Conservation (phyloP, 1,284 basidiomycete genomes). For the Trichosporon asahii region DNA sequence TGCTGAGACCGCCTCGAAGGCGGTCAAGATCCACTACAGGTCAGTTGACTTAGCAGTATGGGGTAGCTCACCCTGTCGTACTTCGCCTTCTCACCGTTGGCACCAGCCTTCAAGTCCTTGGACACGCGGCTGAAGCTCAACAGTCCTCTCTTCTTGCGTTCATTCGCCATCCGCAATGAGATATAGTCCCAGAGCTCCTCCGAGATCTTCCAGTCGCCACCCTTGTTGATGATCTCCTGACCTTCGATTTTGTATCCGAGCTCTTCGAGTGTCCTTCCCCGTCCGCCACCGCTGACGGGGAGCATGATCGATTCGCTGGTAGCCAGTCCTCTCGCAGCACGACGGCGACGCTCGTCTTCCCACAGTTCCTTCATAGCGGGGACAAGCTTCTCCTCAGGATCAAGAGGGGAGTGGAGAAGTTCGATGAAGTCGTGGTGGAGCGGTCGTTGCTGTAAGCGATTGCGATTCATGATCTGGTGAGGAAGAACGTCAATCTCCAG, state of each 20-base stretch:
- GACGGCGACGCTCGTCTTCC: slow-evolving; percentile 82
- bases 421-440: slow-evolving; percentile 69
- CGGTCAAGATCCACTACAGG: slow-evolving; percentile 68
- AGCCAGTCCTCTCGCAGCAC: slow-evolving; percentile 59
- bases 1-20: slow-evolving; percentile 70
- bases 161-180: slow-evolving; percentile 41
- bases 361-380: slow-evolving; percentile 86
- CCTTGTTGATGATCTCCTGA: slow-evolving; percentile 35
- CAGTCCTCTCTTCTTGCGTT: slow-evolving; percentile 50
- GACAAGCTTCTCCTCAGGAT: slow-evolving; percentile 71
- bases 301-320: slow-evolving; percentile 44
- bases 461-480: slow-evolving; percentile 81
- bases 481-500: slow-evolving; percentile 82
- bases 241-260: slow-evolving; percentile 42
- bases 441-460: slow-evolving; percentile 62
- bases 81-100: slow-evolving; percentile 42
- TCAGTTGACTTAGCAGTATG: slow-evolving; percentile 14
- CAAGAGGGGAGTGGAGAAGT: slow-evolving; percentile 57
- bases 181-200: slow-evolving; percentile 46
- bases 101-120: slow-evolving; percentile 27
- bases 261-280: slow-evolving; percentile 41
- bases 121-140: slow-evolving; percentile 43
- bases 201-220: slow-evolving; percentile 50
- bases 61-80: slow-evolving; percentile 52
- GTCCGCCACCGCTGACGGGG: slow-evolving; percentile 45